Conservation (phyloP, 139 green algal genomes). For the Chlorella ohadii region DNA sequence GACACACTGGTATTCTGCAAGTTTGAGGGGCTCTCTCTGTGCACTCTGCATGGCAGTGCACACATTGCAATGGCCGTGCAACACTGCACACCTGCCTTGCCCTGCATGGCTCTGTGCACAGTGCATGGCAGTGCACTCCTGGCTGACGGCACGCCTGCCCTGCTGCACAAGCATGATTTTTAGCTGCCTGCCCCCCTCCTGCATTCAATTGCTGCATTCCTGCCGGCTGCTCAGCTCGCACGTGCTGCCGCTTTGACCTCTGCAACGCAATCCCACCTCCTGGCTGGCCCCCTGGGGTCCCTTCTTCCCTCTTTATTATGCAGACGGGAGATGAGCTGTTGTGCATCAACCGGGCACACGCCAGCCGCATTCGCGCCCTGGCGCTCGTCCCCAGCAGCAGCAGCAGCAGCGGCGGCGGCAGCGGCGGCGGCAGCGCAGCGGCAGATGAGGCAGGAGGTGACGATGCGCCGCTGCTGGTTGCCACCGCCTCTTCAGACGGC, state of each 20-base stretch:
- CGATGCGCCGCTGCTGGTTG: conserved; percentile 33
- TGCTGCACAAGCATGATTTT: too few relatives aligned
- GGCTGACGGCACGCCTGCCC: too few relatives aligned
- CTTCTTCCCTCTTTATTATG: neutral
- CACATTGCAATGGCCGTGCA: neutral
- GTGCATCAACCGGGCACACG: conserved; percentile 38
- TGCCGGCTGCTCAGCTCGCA: neutral
- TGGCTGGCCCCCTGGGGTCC: too few relatives aligned
- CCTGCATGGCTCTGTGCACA: neutral
- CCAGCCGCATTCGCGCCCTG: conserved; percentile 34
- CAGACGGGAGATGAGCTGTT: conserved; percentile 33
- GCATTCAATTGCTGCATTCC: too few relatives aligned
- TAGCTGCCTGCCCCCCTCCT: too few relatives aligned
- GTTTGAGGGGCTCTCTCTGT: conserved; percentile 14
- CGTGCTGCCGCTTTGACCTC: too few relatives aligned
- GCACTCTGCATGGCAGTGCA: too few relatives aligned
- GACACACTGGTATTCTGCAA: conserved; percentile 34
- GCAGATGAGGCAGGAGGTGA: neutral
- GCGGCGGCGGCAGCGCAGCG: conserved; percentile 15
- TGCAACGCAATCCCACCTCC: too few relatives aligned
- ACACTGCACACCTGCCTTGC: neutral
- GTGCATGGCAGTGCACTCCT: too few relatives aligned
- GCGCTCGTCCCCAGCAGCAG: neutral
- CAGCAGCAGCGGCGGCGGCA: conserved; percentile 20
- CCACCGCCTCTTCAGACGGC: conserved; percentile 70